These are phyloP conservation scores for Colletotrichum tropicicola DNA, from an alignment of 2,329 filamentous ascomycete species.

Conservation along the genomic window DNA sequence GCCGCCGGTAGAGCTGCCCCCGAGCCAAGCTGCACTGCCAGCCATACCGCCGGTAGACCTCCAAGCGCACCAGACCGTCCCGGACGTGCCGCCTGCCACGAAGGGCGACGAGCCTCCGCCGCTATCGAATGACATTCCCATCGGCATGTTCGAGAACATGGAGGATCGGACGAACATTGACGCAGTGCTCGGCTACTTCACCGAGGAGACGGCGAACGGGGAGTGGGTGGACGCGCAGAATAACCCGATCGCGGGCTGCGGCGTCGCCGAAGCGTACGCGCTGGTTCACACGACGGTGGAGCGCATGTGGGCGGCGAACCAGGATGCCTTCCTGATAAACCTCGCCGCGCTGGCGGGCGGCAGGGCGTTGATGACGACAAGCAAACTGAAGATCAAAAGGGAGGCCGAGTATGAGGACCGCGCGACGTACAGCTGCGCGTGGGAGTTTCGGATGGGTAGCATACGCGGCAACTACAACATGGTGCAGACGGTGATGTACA, in stretches of 20 bases:
- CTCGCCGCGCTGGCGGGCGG: conserved; percentile 65
- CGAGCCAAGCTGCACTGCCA: neutral
- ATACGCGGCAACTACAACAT: conserved; percentile 62
- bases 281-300: conserved; percentile 64
- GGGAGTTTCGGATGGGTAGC: conserved; percentile 65
- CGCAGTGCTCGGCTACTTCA: conserved; percentile 63
- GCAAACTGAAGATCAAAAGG: conserved; percentile 51
- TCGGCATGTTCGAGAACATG: conserved; percentile 39
- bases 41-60: neutral
- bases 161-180: conserved; percentile 65
- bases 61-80: neutral
- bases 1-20: neutral
- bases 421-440: conserved; percentile 60
- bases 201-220: conserved; percentile 57
- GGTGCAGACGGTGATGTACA: conserved; percentile 55
- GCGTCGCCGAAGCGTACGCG: conserved; percentile 61
- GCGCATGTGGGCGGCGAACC: conserved; percentile 59
- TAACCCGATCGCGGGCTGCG: conserved; percentile 49
- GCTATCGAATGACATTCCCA: conserved; percentile 16
- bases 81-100: neutral
- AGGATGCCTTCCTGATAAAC: conserved; percentile 67
- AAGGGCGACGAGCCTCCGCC: neutral
- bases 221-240: conserved; percentile 61
- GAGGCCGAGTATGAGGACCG: conserved; percentile 51
- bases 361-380: conserved; percentile 55